These are phyloP conservation scores for Myrica gale DNA, from an alignment of 306 rosid species.

Conservation along the genomic window DNA sequence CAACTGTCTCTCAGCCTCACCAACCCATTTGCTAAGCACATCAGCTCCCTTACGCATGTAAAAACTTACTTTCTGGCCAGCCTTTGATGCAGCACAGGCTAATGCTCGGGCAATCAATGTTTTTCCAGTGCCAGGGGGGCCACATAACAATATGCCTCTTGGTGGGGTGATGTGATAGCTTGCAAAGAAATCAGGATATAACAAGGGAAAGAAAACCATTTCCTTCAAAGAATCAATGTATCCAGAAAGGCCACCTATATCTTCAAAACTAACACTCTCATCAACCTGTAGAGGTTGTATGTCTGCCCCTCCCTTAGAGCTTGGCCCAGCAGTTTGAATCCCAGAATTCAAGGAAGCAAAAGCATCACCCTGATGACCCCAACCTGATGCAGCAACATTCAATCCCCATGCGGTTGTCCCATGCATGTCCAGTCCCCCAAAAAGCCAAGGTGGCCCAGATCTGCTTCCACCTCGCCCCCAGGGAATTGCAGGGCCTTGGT, in stretches of 20 bases:
- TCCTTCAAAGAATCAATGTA: conserved; percentile 91
- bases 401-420: conserved; percentile 87
- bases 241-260: conserved; percentile 93
- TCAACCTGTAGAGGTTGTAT: conserved; percentile 97
- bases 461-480: conserved; percentile 90
- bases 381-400: conserved; percentile 95
- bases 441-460: conserved; percentile 90
- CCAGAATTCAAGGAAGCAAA: conserved; percentile 80
- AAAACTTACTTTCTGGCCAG: conserved; percentile 98
- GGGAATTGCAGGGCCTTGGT: conserved; percentile 92
- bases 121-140: conserved; percentile 99
- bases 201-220: conserved; percentile 94
- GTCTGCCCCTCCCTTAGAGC: conserved; percentile 99
- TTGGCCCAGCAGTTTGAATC: conserved; percentile 98
- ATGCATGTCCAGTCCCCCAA: conserved; percentile 89
- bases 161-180: conserved; percentile 98
- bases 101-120: conserved; percentile 95
- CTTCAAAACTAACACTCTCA: conserved; percentile 88
- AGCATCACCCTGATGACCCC: conserved; percentile 98
- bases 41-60: conserved; percentile 99
- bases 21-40: conserved; percentile 97
- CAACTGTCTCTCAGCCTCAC: conserved; percentile 98
- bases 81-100: conserved; percentile 98
- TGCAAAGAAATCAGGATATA: conserved; percentile 95
- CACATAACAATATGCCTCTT: conserved; percentile 92